Evolutionary conservation across 768 basidiomycete species (phyloP), one percentile per base, ranked within the genome.

Genomic region (Lactarius quietus): DNA sequence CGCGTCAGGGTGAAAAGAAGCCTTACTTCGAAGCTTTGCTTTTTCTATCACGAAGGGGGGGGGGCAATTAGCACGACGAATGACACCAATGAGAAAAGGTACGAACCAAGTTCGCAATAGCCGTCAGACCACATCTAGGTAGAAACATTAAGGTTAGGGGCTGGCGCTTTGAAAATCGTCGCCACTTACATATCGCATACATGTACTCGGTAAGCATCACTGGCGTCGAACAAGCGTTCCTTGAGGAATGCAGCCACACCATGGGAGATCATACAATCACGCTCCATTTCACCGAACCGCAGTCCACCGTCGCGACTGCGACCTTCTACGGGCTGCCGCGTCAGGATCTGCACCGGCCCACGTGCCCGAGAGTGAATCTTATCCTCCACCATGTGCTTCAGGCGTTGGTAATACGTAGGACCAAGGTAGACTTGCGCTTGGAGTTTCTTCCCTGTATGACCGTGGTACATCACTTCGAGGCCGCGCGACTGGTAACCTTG

Each of bases 211-310:
- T 96, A 96, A 12, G 92, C 93, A 75, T 95, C 89, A 73, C 90
- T 92, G 35, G 92, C 93, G 74, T 95, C 93, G 71, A 95, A 95
- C 75, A 98, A 81, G 64, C 97, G 89, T 79, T 98, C 97, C 78
- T 98, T 98, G 77, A 98, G 77, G 86, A 98, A 98, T 2, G 86
- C 93, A 54, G 97, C 96, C 69, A 98, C 95, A 74, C 97, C 97
- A 80, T 99, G 97, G 28, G 97, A 97, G 67, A 99, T 96, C 97
- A 99, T 99, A 76, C 97, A 98, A 85, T 98, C 96, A 76, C 94
- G 92, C 75, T 99, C 97, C 97, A 99, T 99, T 84, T 99, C 97
- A 82, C 97, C 97, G 82, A 99, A 99, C 73, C 97, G 94, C 68
- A 99, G 79, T 76, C 97, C 97, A 81, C 97, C 97, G 73, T 98